A percentile compares a stretch with the other conserved stretches of the same genome.
Evolutionary conservation across 2,329 filamentous ascomycete species (phyloP).

Genomic region (Exophiala spinifera): DNA sequence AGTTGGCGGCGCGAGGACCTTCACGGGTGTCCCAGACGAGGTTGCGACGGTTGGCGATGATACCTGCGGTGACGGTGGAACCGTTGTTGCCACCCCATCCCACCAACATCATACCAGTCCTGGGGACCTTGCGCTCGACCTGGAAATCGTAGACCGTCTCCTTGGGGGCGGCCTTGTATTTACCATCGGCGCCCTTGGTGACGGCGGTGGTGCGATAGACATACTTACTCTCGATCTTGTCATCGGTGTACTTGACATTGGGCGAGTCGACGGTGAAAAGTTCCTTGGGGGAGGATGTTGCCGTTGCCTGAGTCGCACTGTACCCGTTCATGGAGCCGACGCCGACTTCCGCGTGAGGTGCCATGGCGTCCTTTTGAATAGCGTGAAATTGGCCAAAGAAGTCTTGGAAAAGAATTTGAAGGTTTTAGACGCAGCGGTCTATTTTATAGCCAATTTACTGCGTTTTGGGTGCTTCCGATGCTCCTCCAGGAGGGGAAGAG

Average conservation of each 20-base stretch:
- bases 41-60: constrained; percentile 86
- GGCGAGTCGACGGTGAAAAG: constrained; percentile 87
- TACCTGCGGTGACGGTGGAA: constrained; percentile 92
- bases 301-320: constrained; percentile 36
- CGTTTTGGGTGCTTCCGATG: constrained; percentile 58
- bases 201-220: constrained; percentile 93
- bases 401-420: constrained; percentile 39
- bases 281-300: constrained; percentile 45
- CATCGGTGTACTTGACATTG: constrained; percentile 86
- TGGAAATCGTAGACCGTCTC: constrained; percentile 96
- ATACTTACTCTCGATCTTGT: constrained; percentile 89
- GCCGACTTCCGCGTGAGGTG: constrained; percentile 77
- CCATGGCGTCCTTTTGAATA: constrained; percentile 61
- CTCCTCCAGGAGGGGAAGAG: constrained; percentile 80
- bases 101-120: constrained; percentile 94
- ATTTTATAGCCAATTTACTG: constrained; percentile 39
- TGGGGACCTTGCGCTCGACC: constrained; percentile 88
- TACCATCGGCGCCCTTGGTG: constrained; percentile 66
- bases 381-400: constrained; percentile 14
- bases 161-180: constrained; percentile 78
- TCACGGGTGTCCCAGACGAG: constrained; percentile 93
- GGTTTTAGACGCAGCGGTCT: constrained; percentile 12
- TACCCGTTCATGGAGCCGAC: constrained; percentile 55
- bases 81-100: constrained; percentile 99
- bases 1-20: constrained; percentile 80